phyloP scores from a whole-genome alignment of 2,329 filamentous ascomycete genomes.

The Fusarium begoniae region DNA sequence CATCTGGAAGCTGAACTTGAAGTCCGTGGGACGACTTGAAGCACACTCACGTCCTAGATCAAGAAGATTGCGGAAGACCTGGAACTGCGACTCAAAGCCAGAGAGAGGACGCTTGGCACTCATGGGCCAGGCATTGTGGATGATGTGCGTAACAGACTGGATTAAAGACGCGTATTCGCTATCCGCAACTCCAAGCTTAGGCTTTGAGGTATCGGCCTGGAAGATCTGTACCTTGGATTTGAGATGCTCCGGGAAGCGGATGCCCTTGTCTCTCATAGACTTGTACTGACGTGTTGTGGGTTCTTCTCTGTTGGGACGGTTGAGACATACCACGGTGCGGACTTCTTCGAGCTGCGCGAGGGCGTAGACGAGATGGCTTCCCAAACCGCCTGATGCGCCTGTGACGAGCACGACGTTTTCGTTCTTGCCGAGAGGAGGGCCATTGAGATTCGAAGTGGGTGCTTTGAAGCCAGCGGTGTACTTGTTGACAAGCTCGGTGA shows the following conservation, averaged over 20 bases:
- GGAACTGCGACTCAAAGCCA: constrained; percentile 32
- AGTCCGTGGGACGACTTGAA: neutral
- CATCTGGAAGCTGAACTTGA: constrained; percentile 34
- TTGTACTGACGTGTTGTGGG: neutral
- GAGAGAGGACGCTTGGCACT: constrained; percentile 31
- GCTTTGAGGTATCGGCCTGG: constrained; percentile 14
- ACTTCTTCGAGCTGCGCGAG: constrained; percentile 20
- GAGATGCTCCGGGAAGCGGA: constrained; percentile 9
- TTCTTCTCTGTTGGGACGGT: constrained; percentile 10
- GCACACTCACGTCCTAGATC: neutral
- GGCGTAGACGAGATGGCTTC: constrained; percentile 26
- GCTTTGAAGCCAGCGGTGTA: neutral
- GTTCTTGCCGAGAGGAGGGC: neutral
- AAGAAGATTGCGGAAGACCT: constrained; percentile 30
- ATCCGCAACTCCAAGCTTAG: neutral
- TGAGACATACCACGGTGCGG: constrained; percentile 8
- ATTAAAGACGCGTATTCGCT: neutral
- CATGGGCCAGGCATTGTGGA: constrained; percentile 39
- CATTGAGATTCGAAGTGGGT: neutral
- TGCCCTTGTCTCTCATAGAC: constrained; percentile 27
- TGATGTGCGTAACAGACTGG: constrained; percentile 5
- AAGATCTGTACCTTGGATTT: constrained; percentile 16
- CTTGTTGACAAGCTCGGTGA: constrained; percentile 16
- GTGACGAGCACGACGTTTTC: constrained; percentile 13
- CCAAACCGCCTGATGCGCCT: constrained; percentile 7